Evolutionary conservation across 768 basidiomycete species (phyloP).

Genomic region (Coprinopsis sp.): DNA sequence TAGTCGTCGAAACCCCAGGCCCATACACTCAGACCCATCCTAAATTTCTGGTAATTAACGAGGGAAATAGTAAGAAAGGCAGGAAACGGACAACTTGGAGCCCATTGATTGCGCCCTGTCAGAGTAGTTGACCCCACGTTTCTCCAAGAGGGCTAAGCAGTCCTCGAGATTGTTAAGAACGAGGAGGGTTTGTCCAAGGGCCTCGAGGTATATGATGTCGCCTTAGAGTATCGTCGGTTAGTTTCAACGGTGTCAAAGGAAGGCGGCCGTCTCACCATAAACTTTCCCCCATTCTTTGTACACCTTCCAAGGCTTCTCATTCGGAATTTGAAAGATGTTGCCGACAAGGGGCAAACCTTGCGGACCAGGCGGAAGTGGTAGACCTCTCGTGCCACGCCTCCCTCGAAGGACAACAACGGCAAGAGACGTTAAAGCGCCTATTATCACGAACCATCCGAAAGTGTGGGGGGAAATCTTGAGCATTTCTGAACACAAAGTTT

Average conservation of each 20-base stretch:
- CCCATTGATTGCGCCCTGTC: constrained; percentile 6
- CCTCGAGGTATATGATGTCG: constrained; percentile 6
- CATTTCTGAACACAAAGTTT: too few relatives aligned
- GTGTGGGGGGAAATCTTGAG: too few relatives aligned
- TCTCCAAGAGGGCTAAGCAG: constrained; percentile 2
- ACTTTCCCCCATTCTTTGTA: not conserved
- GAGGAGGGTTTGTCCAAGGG: constrained; percentile 1
- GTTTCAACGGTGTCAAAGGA: not conserved
- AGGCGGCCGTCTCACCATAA: not conserved
- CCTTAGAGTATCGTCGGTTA: not conserved
- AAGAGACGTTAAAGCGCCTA: too few relatives aligned
- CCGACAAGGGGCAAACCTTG: not conserved
- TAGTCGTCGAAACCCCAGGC: constrained; percentile 36
- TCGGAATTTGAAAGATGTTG: not conserved
- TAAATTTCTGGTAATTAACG: not conserved
- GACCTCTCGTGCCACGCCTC: not conserved
- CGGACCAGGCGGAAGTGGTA: not conserved
- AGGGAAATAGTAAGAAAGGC: not conserved
- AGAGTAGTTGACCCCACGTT: constrained; percentile 9
- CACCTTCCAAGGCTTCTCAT: not conserved
- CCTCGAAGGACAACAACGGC: not conserved
- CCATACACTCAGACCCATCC: constrained; percentile 32
- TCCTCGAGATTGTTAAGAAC: constrained; percentile 1
- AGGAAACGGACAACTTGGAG: not conserved
- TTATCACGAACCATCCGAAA: too few relatives aligned